These are phyloP conservation scores for Didymosphaeria variabile DNA, from an alignment of 2,329 filamentous ascomycete species.

Conservation along the genomic window DNA sequence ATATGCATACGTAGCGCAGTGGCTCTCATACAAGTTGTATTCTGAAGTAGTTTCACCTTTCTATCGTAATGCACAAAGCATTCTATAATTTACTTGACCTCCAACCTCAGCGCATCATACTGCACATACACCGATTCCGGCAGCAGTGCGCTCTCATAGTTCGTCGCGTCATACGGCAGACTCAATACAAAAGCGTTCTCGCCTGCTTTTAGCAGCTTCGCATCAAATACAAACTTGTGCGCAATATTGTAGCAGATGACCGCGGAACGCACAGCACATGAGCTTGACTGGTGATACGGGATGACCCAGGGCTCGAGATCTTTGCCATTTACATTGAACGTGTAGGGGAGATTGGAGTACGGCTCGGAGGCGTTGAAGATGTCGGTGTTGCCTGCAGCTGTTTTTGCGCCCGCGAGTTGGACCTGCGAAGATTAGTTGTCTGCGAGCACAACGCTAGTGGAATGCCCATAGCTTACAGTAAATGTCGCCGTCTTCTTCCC, in stretches of 20 bases:
- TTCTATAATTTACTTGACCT: conserved; percentile 54
- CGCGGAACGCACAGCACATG: conserved; percentile 66
- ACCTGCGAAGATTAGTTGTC: conserved; percentile 63
- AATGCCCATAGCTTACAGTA: conserved; percentile 63
- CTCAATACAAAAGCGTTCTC: conserved; percentile 66
- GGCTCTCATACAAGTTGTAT: no score
- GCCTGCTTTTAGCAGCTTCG: conserved; percentile 58
- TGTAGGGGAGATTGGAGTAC: conserved; percentile 63
- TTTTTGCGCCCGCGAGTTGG: conserved; percentile 70
- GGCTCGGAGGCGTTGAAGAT: conserved; percentile 63
- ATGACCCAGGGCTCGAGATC: conserved; percentile 64
- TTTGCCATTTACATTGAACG: conserved; percentile 58
- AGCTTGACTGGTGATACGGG: conserved; percentile 55
- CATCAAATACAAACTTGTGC: conserved; percentile 68
- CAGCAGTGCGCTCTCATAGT: conserved; percentile 67
- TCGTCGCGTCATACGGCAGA: conserved; percentile 67
- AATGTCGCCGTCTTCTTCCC: conserved; percentile 61
- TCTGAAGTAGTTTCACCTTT: no score
- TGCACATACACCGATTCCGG: conserved; percentile 68
- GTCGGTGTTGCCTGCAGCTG: conserved; percentile 69
- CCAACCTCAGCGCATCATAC: conserved; percentile 71
- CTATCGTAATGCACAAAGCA: background rate
- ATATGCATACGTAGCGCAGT: no score
- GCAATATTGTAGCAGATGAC: conserved; percentile 70
- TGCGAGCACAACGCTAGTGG: conserved; percentile 54